These are phyloP conservation scores for Zoysia pacifica DNA, from an alignment of 176 grass and related monocot genomes.

Conservation along the genomic window DNA sequence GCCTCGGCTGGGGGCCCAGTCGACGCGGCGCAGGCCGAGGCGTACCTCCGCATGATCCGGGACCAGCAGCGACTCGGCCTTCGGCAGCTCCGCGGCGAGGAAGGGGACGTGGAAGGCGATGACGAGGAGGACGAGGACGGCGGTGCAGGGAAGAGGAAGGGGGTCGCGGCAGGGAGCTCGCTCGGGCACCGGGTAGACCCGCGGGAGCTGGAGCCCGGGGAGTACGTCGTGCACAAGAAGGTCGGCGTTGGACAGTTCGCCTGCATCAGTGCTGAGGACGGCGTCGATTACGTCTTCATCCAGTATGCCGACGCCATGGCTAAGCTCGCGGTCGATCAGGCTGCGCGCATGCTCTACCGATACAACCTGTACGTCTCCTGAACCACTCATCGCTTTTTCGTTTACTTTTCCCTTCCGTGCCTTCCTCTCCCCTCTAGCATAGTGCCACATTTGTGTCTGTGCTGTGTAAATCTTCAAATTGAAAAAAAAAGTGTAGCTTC, in stretches of 20 bases:
- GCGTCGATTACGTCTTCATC: constrained; percentile 76
- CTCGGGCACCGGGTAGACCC: constrained; percentile 86
- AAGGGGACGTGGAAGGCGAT: neutral
- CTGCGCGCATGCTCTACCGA: constrained; percentile 79
- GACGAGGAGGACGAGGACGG: constrained; percentile 34
- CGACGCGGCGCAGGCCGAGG: constrained; percentile 66
- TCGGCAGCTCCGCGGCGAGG: constrained; percentile 45
- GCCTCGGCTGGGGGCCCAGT: neutral
- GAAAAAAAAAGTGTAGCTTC: neutral
- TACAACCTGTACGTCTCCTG: constrained; percentile 75
- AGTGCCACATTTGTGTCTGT: neutral
- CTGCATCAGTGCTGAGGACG: constrained; percentile 73
- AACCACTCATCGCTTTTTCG: neutral
- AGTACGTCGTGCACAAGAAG: constrained; percentile 95
- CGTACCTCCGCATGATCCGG: constrained; percentile 56
- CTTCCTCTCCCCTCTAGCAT: neutral
- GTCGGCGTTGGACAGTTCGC: constrained; percentile 91
- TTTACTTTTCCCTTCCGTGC: neutral
- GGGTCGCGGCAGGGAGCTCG: constrained; percentile 53
- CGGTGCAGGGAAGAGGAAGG: constrained; percentile 30
- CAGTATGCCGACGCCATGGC: constrained; percentile 93
- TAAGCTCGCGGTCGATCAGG: constrained; percentile 86
- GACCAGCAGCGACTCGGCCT: constrained; percentile 60
- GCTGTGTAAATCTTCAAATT: neutral
- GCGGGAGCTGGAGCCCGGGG: constrained; percentile 64